These are phyloP conservation scores for Canavalia ensiformis DNA, from an alignment of 306 rosid genomes.

Conservation along the genomic window DNA sequence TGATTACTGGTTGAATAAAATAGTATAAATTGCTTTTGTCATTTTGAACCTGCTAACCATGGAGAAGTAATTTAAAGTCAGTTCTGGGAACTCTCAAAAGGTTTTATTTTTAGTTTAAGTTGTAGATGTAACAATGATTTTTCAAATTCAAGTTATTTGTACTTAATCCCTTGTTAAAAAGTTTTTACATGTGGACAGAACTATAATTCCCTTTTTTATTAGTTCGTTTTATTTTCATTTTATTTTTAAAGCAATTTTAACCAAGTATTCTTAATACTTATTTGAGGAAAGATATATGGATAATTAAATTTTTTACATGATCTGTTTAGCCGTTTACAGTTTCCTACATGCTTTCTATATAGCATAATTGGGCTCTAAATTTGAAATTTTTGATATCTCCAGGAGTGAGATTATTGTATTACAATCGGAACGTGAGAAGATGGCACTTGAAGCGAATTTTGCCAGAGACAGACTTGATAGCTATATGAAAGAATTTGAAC, in stretches of 20 bases:
- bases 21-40: neutral
- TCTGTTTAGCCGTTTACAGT: slow-evolving; percentile 5
- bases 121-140: neutral
- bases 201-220: neutral
- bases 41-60: neutral
- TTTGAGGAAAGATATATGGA: neutral
- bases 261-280: neutral
- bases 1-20: neutral
- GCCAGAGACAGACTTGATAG: slow-evolving; percentile 79
- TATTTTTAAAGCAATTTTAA: neutral
- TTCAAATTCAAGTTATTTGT: neutral
- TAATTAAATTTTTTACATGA: neutral
- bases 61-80: neutral
- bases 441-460: slow-evolving; percentile 75
- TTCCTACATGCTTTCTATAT: neutral
- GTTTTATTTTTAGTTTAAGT: neutral
- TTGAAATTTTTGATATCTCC: slow-evolving; percentile 25
- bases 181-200: neutral
- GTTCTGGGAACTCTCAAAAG: neutral
- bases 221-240: neutral
- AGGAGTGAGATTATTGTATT: slow-evolving; percentile 77
- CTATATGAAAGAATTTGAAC: slow-evolving; percentile 78
- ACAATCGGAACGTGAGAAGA: slow-evolving; percentile 82
- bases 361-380: neutral
- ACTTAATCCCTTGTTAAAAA: neutral